Evolutionary conservation across 257 asterid species (phyloP).

Genomic region (Pogostemon cablin): DNA sequence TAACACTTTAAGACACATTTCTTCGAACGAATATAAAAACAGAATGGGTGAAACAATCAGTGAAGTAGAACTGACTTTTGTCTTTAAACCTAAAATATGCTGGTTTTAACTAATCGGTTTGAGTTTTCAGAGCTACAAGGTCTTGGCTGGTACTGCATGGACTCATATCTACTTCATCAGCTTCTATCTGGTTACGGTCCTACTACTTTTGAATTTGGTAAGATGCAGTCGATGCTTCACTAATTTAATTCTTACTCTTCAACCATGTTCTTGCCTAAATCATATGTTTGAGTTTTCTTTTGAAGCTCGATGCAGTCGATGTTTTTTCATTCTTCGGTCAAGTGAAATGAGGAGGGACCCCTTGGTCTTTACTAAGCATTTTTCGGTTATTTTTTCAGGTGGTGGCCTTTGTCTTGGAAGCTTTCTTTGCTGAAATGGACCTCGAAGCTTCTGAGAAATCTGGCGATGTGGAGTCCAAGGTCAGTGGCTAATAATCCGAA

Average conservation of each 20-base stretch:
- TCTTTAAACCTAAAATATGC: slow-evolving; percentile 16
- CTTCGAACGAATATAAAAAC: too few relatives aligned
- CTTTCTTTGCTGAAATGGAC: slow-evolving; percentile 96
- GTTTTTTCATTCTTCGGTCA: too few relatives aligned
- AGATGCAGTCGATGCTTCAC: slow-evolving; percentile 30
- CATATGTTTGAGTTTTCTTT: not conserved
- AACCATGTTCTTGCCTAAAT: not conserved
- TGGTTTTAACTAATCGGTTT: slow-evolving; percentile 31
- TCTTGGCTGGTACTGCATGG: slow-evolving; percentile 83
- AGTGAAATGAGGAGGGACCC: not conserved
- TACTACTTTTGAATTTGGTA: slow-evolving; percentile 92
- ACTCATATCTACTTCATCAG: slow-evolving; percentile 80
- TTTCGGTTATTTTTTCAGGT: slow-evolving; percentile 53
- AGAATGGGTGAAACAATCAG: not conserved
- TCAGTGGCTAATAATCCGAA: slow-evolving; percentile 36
- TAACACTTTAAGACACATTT: too few relatives aligned
- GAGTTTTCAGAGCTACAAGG: slow-evolving; percentile 83
- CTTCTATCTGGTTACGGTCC: slow-evolving; percentile 84
- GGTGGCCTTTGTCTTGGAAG: slow-evolving; percentile 97
- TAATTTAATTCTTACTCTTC: slow-evolving; percentile 1
- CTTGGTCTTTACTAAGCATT: not conserved
- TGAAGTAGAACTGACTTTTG: slow-evolving; percentile 10
- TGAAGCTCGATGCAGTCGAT: not conserved
- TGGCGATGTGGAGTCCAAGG: slow-evolving; percentile 46
- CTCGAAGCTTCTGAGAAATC: slow-evolving; percentile 59